Evolutionary conservation across 148 eudicot genomes (phyloP).

Genomic region (Cornus florida): DNA sequence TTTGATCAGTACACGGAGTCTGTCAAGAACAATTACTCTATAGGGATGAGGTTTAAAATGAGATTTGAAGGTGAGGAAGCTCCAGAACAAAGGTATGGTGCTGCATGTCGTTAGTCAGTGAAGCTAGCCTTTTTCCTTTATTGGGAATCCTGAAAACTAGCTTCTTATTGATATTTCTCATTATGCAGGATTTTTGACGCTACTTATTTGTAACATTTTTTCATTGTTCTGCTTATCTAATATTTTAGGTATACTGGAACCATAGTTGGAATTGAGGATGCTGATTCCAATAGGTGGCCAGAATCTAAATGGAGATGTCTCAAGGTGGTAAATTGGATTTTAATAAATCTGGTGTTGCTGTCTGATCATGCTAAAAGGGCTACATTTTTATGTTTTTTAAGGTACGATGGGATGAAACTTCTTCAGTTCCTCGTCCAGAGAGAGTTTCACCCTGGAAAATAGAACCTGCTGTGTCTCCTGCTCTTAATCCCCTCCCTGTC

Average conservation of each 20-base stretch:
- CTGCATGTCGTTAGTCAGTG: background rate
- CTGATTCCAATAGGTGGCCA: constrained; percentile 73
- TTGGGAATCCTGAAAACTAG: background rate
- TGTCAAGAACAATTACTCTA: constrained; percentile 64
- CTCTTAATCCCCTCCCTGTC: constrained; percentile 78
- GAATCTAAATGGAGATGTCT: constrained; percentile 93
- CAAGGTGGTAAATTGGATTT: constrained; percentile 49
- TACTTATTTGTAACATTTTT: background rate
- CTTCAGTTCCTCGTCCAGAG: constrained; percentile 83
- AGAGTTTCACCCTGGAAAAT: constrained; percentile 95
- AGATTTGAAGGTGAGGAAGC: constrained; percentile 99
- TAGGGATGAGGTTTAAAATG: constrained; percentile 99
- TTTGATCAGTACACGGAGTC: constrained; percentile 84
- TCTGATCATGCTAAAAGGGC: constrained; percentile 2
- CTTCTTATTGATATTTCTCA: background rate
- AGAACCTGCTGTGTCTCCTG: constrained; percentile 78
- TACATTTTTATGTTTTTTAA: constrained; percentile 18
- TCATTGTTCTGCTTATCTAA: background rate
- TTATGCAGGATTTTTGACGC: background rate
- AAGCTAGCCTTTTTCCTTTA: background rate
- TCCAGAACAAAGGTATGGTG: constrained; percentile 87
- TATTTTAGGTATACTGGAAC: constrained; percentile 87
- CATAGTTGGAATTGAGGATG: constrained; percentile 86
- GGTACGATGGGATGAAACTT: constrained; percentile 99
- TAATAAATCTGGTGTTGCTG: background rate